Percentiles rank a stretch among this genome's conserved stretches.
phyloP scores from a whole-genome alignment of 148 eudicot species.

The Persicaria maculosa region DNA sequence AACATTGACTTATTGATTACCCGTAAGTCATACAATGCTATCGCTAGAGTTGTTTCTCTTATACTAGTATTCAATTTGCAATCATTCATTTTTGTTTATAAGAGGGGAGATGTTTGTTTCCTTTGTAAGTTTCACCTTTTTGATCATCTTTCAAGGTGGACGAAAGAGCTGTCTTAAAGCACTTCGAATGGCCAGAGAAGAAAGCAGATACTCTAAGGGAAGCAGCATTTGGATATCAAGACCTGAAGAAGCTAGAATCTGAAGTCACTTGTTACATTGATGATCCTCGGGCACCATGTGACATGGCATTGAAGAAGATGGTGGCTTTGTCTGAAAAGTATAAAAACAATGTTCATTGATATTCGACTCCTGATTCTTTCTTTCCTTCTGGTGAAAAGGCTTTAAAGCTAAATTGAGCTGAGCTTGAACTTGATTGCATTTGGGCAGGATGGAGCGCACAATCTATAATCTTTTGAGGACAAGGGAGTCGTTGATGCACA shows the following conservation, averaged over 20 bases:
- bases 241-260: conserved; percentile 62
- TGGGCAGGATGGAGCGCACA: conserved; percentile 66
- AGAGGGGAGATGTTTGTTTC: not conserved
- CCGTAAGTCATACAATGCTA: too few species aligned
- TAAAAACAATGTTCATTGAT: conserved; percentile 9
- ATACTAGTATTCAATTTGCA: too few species aligned
- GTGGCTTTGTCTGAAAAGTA: conserved; percentile 70
- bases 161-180: conserved; percentile 84
- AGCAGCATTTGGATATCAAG: conserved; percentile 76
- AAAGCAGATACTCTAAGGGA: conserved; percentile 76
- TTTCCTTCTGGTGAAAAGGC: not conserved
- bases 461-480: conserved; percentile 54
- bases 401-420: not conserved
- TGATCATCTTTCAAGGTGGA: conserved; percentile 44
- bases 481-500: conserved; percentile 52
- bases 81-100: too few species aligned
- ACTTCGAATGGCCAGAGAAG: conserved; percentile 88
- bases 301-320: conserved; percentile 67
- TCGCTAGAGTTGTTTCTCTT: too few species aligned
- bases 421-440: conserved; percentile 5
- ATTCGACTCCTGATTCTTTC: not conserved
- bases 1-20: too few species aligned
- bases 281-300: conserved; percentile 58
- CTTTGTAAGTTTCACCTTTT: not conserved
- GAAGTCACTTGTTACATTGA: conserved; percentile 49